Percentiles rank a stretch among this genome's conserved stretches.
These are phyloP conservation scores for Mallotus repandus DNA, from an alignment of 441 rosid genomes.

Conservation along the genomic window DNA sequence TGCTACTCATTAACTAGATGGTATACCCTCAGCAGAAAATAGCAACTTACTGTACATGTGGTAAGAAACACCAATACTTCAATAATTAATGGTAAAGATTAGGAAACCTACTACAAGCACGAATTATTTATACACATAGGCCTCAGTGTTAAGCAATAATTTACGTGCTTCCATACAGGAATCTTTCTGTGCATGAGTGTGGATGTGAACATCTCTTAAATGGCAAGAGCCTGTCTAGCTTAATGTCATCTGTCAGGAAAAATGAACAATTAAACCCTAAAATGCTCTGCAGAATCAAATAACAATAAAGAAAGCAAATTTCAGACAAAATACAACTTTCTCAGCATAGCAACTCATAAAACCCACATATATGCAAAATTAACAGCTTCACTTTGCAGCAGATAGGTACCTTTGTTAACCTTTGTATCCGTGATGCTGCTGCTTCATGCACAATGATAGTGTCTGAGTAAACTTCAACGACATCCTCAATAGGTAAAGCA, in stretches of 20 bases:
- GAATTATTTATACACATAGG: not conserved
- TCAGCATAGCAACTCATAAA: not conserved
- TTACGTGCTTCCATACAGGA: not conserved
- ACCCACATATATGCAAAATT: not conserved
- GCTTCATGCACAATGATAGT: slow-evolving; percentile 69
- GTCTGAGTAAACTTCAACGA: slow-evolving; percentile 68
- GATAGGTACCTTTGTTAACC: slow-evolving; percentile 67
- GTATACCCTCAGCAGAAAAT: not conserved
- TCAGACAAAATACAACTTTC: not conserved
- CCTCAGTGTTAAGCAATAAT: not conserved
- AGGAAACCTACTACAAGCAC: not conserved
- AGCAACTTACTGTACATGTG: not conserved
- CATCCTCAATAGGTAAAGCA: slow-evolving; percentile 70
- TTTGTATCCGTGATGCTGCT: slow-evolving; percentile 69
- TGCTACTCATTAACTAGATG: not conserved
- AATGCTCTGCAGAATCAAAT: not conserved
- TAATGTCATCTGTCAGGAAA: not conserved
- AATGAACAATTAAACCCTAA: not conserved
- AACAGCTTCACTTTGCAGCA: not conserved
- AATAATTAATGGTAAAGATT: not conserved
- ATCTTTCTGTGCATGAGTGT: not conserved
- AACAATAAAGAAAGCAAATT: not conserved
- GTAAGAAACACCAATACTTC: not conserved
- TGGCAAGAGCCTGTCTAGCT: not conserved
- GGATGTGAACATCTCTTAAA: not conserved